phyloP scores from a whole-genome alignment of 2,329 filamentous ascomycete genomes.

The Blastomyces emzantsi region DNA sequence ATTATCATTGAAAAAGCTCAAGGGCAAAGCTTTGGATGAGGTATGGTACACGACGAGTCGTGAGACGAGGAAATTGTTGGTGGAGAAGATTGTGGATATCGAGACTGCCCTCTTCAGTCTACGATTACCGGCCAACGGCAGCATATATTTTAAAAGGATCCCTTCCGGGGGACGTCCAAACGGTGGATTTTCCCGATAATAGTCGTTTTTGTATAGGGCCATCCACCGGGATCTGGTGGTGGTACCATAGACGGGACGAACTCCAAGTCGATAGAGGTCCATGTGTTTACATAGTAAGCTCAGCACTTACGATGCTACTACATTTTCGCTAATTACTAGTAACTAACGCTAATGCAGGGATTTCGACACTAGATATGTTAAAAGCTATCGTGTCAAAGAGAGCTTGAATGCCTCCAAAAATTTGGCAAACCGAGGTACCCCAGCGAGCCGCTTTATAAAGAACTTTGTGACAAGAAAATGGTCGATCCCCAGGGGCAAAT shows the following conservation, averaged over 20 bases:
- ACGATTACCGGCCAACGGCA: conserved; percentile 14
- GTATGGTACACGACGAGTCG: conserved; percentile 22
- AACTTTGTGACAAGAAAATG: no score
- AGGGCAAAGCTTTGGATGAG: conserved; percentile 22
- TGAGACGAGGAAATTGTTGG: conserved; percentile 18
- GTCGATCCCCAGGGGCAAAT: no score
- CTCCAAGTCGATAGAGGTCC: conserved; percentile 2
- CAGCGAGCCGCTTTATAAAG: no score
- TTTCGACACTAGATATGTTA: not conserved
- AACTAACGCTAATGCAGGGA: conserved; percentile 6
- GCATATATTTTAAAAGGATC: conserved; percentile 12
- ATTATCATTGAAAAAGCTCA: conserved; percentile 30
- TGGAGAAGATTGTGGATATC: conserved; percentile 12
- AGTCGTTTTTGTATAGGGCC: conserved; percentile 7
- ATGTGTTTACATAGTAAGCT: conserved; percentile 6
- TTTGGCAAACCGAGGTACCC: not conserved
- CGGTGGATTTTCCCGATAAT: not conserved
- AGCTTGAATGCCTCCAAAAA: not conserved
- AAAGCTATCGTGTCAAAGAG: not conserved
- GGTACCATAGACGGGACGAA: not conserved
- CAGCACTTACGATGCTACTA: not conserved
- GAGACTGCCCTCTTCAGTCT: conserved; percentile 17
- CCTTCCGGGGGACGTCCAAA: not conserved
- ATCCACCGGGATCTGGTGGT: not conserved
- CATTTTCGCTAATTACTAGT: not conserved